Evolutionary conservation across 2,329 filamentous ascomycete genomes (phyloP).

Genomic region (Lasiodiplodia citricola): DNA sequence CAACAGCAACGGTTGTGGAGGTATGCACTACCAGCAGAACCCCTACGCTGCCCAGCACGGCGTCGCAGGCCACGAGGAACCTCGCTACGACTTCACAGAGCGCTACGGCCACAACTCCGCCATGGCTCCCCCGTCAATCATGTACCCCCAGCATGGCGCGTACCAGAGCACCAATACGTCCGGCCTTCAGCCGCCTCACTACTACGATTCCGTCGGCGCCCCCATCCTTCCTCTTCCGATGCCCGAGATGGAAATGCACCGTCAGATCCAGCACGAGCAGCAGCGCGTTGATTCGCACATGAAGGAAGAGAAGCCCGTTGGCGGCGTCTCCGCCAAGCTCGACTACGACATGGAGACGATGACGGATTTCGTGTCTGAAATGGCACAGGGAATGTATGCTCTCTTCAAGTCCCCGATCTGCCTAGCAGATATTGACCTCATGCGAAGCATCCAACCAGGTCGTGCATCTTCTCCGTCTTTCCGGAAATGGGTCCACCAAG

Average conservation of each 20-base stretch:
- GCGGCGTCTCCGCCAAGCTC: constrained; percentile 90
- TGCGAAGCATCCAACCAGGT: constrained; percentile 67
- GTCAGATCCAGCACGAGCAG: constrained; percentile 42
- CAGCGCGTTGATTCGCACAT: constrained; percentile 46
- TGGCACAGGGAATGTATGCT: constrained; percentile 76
- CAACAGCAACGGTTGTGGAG: constrained; percentile 48
- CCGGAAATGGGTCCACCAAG: constrained; percentile 89
- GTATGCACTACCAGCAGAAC: constrained; percentile 50
- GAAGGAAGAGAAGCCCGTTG: constrained; percentile 72
- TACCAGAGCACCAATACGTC: constrained; percentile 42
- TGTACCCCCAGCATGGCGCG: constrained; percentile 47
- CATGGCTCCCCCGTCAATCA: constrained; percentile 40
- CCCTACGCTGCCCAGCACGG: constrained; percentile 49
- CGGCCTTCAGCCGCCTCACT: constrained; percentile 44
- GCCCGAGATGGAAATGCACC: constrained; percentile 44
- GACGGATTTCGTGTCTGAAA: constrained; percentile 93
- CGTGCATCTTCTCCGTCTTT: constrained; percentile 72
- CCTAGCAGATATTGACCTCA: constrained; percentile 67
- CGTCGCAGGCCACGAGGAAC: constrained; percentile 50
- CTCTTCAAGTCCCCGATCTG: constrained; percentile 60
- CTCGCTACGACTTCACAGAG: constrained; percentile 52
- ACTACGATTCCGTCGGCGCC: constrained; percentile 53
- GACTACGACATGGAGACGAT: constrained; percentile 97
- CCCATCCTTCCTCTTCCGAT: constrained; percentile 53
- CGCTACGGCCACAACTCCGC: constrained; percentile 52